Base-by-base conservation (phyloP, 345 rosid species). In the Carallia pectinifolia region DNA sequence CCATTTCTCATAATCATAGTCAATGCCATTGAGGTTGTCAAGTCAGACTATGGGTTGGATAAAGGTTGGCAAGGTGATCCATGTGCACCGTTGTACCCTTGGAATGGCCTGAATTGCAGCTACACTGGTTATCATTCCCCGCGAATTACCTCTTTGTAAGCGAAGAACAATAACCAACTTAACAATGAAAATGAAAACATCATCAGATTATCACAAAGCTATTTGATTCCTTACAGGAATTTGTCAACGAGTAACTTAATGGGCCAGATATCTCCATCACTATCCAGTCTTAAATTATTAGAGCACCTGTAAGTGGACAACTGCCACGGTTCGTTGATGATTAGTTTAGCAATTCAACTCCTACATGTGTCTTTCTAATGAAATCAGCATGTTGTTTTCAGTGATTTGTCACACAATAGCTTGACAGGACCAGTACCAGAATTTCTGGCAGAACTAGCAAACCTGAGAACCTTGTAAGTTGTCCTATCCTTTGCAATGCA, bases 381-480 rank as follows among this genome's bases (percentile, higher is more conserved):
- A 10, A 55, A 55, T 55, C 31, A 55, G 31, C 30, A n/a, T 4
- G 12, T 23, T 55, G 12, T n/a, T 47, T 31, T 53, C 64, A 80
- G 83, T 36, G 83, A 80, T 62, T 66, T 80, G 63, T 73, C 81
- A 19, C 53, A 72, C 71, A 77, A 77, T 40, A 50, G 64, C 39
- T 39, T 77, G 27, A 64, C 61, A 31, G 81, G 77, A 61, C 7
- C 15, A 39, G 29, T 77, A 47, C 81, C 74, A 23, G 64, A 63
- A 30, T 76, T 79, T 77, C 76, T 85, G 55, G 79, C 77, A 40
- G 34, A 72, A 62, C 77, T 83, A 52, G 15, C 58, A 65, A 31
- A 76, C 48, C 76, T 86, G 76, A 81, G 72, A 69, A 1, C 70
- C 61, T 74, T 84, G 86, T 84, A 77, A 79, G 86, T 73, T 39